Evolutionary conservation across 768 basidiomycete genomes (phyloP).

Genomic region (Tulasnella sp.): DNA sequence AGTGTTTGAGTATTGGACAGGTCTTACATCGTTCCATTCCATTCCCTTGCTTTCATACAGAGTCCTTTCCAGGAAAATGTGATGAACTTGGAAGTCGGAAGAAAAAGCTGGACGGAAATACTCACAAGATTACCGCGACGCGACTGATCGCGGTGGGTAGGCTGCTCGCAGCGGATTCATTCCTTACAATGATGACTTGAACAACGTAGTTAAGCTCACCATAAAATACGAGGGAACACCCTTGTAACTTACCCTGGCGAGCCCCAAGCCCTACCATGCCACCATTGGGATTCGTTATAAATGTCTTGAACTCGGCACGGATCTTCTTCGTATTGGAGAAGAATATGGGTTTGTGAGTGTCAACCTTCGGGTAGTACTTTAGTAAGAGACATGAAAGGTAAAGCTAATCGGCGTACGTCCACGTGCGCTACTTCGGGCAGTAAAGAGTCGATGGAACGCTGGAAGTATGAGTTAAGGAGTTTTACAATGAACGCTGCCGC

Average conservation of each 20-base stretch:
- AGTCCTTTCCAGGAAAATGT: slow-evolving; percentile 34
- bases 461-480: slow-evolving; percentile 7
- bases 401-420: slow-evolving; percentile 30
- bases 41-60: slow-evolving; percentile 63
- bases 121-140: neutral
- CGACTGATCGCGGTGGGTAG: neutral
- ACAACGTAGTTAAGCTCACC: neutral
- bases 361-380: neutral
- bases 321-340: neutral
- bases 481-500: slow-evolving; percentile 15
- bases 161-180: neutral
- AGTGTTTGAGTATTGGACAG: neutral
- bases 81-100: neutral
- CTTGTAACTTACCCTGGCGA: neutral
- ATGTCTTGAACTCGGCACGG: neutral
- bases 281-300: neutral
- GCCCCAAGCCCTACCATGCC: neutral
- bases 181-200: slow-evolving; percentile 11
- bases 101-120: neutral
- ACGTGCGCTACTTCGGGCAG: slow-evolving; percentile 40
- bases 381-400: slow-evolving; percentile 37
- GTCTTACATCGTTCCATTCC: slow-evolving; percentile 58
- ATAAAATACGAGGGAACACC: neutral
- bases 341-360: neutral
- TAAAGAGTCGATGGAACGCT: slow-evolving; percentile 19